These are phyloP conservation scores for Prunus dulcis DNA, from an alignment of 306 rosid genomes.

Conservation along the genomic window DNA sequence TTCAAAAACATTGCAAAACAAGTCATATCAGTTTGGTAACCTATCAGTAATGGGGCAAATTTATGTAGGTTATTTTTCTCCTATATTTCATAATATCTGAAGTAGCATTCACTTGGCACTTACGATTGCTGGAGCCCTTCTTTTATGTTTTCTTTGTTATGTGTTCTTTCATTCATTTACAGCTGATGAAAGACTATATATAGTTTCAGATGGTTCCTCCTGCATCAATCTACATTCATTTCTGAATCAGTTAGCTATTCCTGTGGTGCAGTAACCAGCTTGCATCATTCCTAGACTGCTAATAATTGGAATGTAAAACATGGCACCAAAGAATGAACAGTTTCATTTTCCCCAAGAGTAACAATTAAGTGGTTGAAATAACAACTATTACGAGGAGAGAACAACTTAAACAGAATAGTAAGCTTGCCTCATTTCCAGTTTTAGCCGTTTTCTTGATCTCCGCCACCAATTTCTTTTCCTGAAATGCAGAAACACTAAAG, in stretches of 20 bases:
- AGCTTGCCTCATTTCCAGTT: conserved; percentile 87
- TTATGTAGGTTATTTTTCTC: neutral
- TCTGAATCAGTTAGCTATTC: neutral
- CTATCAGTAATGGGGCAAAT: neutral
- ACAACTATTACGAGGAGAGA: neutral
- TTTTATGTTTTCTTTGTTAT: neutral
- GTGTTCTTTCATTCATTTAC: neutral
- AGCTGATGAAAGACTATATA: neutral
- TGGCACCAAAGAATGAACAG: neutral
- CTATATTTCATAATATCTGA: neutral
- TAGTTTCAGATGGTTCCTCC: neutral
- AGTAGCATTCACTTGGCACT: neutral
- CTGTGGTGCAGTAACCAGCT: neutral
- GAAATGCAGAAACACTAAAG: conserved; percentile 22
- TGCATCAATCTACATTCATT: neutral
- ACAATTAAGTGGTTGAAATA: neutral
- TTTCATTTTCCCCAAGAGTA: too few species aligned
- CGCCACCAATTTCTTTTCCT: conserved; percentile 94
- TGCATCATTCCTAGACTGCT: neutral
- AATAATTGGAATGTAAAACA: neutral
- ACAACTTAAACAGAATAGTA: neutral
- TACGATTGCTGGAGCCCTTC: neutral
- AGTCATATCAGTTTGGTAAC: neutral
- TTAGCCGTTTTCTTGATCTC: conserved; percentile 86
- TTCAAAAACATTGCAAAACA: neutral